Evolutionary conservation across 768 basidiomycete species (phyloP), one percentile per base, ranked within the genome.

Genomic region (Vishniacozyma victoriae): DNA sequence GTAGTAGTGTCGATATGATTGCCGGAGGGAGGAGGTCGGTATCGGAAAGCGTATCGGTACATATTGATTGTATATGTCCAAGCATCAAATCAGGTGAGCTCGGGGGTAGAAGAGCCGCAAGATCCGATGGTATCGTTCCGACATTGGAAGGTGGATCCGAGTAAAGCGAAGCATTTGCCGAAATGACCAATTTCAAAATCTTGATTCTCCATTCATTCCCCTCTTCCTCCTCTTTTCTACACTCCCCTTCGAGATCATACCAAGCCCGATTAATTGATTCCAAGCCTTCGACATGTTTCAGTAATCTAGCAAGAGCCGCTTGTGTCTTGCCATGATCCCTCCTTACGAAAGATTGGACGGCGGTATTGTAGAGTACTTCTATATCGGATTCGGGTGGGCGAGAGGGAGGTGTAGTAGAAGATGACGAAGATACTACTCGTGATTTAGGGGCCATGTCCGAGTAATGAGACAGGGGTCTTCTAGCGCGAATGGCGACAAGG

Each of bases 291-390:
- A n/a, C n/a, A n/a, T n/a, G n/a, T n/a, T n/a, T n/a, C 16, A 59
- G 36, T 14, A 65, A 36, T 18, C 54, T 40, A 6, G 39, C 18
- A 3, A 67, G 51, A 3, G 59, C 48, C 19, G 57, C 44, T 22
- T 62, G 54, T 4, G 62, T 58, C 41, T 59, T 60, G 46, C 45
- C 23, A 35, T 68, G 62, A 46, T 68, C 62, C 19, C 62, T 44
- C 1, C 60, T 52, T 19, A 68, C 58, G 44, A 68, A 68, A 16
- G 62, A 54, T 45, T 68, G 62, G 31, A 60, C 58, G 26, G 66
- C 60, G n/a, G 55, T 54, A 39, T 64, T 63, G 49, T 68, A 68
- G 33, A 60, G 38, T 20, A 56, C 16, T 20, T 68, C 66, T 33
- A 61, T 43, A 14, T 44, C 43, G 2, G 62, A 26, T 44, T 60